Evolutionary conservation across 139 green algal genomes (phyloP).

Genomic region (Closterium sp.): DNA sequence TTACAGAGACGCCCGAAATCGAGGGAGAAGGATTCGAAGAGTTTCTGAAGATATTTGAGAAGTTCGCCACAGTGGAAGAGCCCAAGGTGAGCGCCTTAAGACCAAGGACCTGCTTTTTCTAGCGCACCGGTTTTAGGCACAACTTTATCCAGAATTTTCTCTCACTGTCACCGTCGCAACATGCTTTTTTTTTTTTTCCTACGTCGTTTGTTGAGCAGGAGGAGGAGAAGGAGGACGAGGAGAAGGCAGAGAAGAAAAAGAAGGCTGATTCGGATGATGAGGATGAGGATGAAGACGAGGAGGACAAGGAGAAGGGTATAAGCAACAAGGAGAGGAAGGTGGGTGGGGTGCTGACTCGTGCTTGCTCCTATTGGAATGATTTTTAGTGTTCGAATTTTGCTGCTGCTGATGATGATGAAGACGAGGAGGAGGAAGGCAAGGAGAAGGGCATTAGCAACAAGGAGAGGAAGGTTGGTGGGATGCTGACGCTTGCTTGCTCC

Average conservation of each 20-base stretch:
- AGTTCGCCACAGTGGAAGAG: slow-evolving; percentile 37
- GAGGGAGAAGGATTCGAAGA: slow-evolving; percentile 32
- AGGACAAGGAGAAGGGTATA: slow-evolving; percentile 47
- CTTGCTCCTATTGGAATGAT: slow-evolving; percentile 24
- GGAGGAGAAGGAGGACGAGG: slow-evolving; percentile 36
- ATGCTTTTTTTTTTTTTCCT: slow-evolving; percentile 33
- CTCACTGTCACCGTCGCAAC: no score
- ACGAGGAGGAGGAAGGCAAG: no score
- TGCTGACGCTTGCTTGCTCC: no score
- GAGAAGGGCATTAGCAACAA: no score
- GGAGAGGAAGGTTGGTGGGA: no score
- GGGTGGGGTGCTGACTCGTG: neutral
- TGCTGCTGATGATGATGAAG: no score
- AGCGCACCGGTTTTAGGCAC: no score
- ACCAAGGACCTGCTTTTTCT: no score
- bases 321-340: slow-evolving; percentile 79
- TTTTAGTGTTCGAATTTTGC: neutral
- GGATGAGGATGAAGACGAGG: slow-evolving; percentile 39
- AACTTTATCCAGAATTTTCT: no score
- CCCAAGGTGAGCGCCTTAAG: no score
- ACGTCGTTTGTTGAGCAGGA: slow-evolving; percentile 14
- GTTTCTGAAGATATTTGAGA: slow-evolving; percentile 46
- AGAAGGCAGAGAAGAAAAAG: slow-evolving; percentile 34
- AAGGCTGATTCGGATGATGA: slow-evolving; percentile 42
- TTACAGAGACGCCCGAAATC: neutral